Evolutionary conservation across 306 rosid species (phyloP), one percentile per base, ranked within the genome.

Genomic region (Medicago ruthenica): DNA sequence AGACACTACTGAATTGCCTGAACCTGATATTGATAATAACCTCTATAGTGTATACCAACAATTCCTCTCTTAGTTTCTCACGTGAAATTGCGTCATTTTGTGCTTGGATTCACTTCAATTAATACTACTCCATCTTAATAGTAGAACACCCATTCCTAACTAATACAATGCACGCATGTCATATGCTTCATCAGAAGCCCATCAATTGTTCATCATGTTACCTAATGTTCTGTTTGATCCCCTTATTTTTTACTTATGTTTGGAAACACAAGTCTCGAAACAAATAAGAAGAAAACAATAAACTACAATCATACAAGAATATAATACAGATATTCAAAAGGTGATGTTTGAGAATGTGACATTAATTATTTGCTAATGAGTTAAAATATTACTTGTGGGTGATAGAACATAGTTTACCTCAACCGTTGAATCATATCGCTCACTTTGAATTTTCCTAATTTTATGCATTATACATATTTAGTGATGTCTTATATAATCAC

Each of bases 41-140:
- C 62, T 16, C n/a, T 65, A 42, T 59, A 36, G 18, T 15, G 7
- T 27, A 50, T 60, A 60, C 41, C 20, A 60, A 60, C 42, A 57
- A 57, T 60, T 20, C 31, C 15, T 18, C 61, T 18, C 13, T 48
- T 48, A 53, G 5, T 58, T 75, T 70, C 89, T 70, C 89, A 84
- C 88, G 87, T 79, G 90, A 83, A 68, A 60, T 17, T 6, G 37
- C 47, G 80, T 77, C 92, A 70, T 81, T 83, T 88, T 86, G 82
- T 83, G 75, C 64, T 79, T 88, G 90, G 86, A 82, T 67, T 75
- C 77, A 59, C 76, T 60, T 71, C 39, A 72, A 62, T 66, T 53
- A 53, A 53, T 53, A 18, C 13, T 17, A 2, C 8, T 48, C n/a
- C 6, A 61, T 48, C n/a, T 31, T 34, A 77, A 70, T 34, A 62